Evolutionary conservation across 805 yeast genomes (phyloP).

Genomic region (Suhomyces emberorum): DNA sequence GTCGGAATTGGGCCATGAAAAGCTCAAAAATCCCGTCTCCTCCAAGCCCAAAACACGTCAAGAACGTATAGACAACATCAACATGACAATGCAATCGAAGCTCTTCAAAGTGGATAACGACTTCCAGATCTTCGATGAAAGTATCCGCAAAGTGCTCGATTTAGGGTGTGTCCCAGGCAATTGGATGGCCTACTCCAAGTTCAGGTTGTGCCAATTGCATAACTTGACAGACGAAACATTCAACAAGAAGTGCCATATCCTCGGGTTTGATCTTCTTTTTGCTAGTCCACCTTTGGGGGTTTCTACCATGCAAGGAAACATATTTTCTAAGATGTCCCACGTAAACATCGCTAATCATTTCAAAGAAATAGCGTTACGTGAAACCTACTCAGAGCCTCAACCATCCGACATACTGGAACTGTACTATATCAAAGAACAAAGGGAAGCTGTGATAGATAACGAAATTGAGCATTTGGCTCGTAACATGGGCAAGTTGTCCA

Average conservation of each 20-base stretch:
- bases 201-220: conserved; percentile 27
- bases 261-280: conserved; percentile 60
- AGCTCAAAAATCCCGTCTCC: conserved; percentile 5
- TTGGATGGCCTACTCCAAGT: conserved; percentile 33
- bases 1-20: conserved; percentile 6
- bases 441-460: conserved; percentile 20
- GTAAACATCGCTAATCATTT: conserved; percentile 22
- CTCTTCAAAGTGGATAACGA: conserved; percentile 27
- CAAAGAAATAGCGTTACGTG: conserved; percentile 23
- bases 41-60: conserved; percentile 18
- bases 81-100: conserved; percentile 22
- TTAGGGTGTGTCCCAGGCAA: conserved; percentile 42
- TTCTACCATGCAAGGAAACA: conserved; percentile 80
- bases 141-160: conserved; percentile 33
- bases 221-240: conserved; percentile 26
- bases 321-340: conserved; percentile 51
- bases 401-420: conserved; percentile 13
- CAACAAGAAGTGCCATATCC: conserved; percentile 28
- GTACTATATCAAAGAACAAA: conserved; percentile 27
- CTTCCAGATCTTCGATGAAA: conserved; percentile 23
- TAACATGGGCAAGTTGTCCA: conserved; percentile 4
- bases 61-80: conserved; percentile 22
- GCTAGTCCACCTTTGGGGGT: conserved; percentile 80
- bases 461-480: conserved; percentile 17
- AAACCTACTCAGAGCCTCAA: conserved; percentile 2